Evolutionary conservation across 2,329 filamentous ascomycete species (phyloP).

Genomic region (Ophiostoma himal-ulmi): DNA sequence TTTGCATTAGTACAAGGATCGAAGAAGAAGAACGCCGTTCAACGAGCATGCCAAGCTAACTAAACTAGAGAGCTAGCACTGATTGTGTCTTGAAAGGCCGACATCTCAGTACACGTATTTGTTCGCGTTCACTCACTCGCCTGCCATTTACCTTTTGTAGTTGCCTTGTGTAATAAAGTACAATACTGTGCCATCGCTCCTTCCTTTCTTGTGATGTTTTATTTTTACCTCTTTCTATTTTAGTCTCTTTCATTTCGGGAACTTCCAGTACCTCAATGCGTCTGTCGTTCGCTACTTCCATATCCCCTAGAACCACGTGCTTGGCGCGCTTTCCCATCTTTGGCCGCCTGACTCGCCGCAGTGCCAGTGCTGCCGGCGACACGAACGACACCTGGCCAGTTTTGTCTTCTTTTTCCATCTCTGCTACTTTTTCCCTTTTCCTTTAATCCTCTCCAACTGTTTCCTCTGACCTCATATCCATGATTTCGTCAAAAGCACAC

Average conservation of each 20-base stretch:
- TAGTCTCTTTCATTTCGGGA: not conserved
- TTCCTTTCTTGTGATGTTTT: not conserved
- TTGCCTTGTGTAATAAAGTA: not conserved
- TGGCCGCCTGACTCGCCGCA: constrained; percentile 7
- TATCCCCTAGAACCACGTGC: not conserved
- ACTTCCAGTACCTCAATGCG: not conserved
- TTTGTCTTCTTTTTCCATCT: not conserved
- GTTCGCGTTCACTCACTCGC: not conserved
- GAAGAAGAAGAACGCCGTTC: not conserved
- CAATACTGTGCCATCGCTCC: not conserved
- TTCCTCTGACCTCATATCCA: not conserved
- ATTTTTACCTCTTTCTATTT: not conserved
- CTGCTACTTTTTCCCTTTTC: not conserved
- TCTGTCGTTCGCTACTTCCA: not conserved
- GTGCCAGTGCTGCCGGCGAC: not conserved
- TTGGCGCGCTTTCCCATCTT: constrained; percentile 1
- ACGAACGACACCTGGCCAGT: not conserved
- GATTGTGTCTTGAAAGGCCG: not conserved
- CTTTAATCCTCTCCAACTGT: not conserved
- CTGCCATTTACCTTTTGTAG: not conserved
- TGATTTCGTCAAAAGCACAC: not conserved
- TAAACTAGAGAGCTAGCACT: not conserved
- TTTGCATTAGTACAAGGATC: not conserved
- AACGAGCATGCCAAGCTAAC: not conserved
- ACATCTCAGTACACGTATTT: constrained; percentile 3